These are phyloP conservation scores for Platismatia glauca DNA, from an alignment of 495 filamentous ascomycete species.

Conservation along the genomic window DNA sequence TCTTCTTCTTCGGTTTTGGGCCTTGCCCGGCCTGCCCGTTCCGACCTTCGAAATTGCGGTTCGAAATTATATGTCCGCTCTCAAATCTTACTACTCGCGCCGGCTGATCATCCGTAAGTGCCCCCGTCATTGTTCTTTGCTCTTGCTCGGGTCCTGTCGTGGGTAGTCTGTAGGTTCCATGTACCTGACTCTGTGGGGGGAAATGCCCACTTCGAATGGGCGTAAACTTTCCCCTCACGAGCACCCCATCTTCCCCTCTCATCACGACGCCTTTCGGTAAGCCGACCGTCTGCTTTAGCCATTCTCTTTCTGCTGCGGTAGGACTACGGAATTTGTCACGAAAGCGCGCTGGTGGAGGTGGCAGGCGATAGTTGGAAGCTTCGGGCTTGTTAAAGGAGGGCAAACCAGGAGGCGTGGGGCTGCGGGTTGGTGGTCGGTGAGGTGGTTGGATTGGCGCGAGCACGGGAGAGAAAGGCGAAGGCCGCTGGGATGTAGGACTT, in stretches of 20 bases:
- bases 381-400: conserved; percentile 40
- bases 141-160: neutral
- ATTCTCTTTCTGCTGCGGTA: conserved; percentile 15
- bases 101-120: neutral
- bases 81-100: neutral
- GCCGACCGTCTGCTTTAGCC: conserved; percentile 13
- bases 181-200: conserved; percentile 14
- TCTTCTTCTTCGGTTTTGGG: neutral
- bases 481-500: conserved; percentile 20
- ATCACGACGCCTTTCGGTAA: conserved; percentile 24
- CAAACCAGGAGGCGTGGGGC: conserved; percentile 40
- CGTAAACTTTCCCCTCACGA: conserved; percentile 18
- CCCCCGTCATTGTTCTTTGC: neutral
- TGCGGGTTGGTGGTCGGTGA: conserved; percentile 35
- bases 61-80: neutral
- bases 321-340: conserved; percentile 17
- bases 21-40: neutral
- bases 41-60: neutral
- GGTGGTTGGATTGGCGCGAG: conserved; percentile 29
- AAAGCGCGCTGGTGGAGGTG: conserved; percentile 19
- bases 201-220: conserved; percentile 18
- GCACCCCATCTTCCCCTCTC: conserved; percentile 24
- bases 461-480: conserved; percentile 26
- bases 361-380: conserved; percentile 31
- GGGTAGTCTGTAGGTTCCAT: neutral